Conservation (phyloP, 768 basidiomycete species). For the Termitomyces titanicus region DNA sequence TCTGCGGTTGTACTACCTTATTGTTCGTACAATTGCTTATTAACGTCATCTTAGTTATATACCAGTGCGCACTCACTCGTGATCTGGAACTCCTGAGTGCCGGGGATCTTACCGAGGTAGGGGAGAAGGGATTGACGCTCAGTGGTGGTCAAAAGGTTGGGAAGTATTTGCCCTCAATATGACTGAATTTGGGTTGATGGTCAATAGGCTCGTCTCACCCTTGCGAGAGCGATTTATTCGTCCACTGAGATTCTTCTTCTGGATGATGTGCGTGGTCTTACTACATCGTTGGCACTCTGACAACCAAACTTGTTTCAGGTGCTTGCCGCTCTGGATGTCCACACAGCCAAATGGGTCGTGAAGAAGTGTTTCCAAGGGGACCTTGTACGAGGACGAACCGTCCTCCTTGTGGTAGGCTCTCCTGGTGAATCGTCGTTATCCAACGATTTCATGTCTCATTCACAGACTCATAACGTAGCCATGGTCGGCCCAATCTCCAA, state of each 20-base stretch:
- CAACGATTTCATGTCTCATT: not conserved
- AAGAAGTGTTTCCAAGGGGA: slow-evolving; percentile 78
- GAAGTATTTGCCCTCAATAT: not conserved
- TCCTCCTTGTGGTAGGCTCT: slow-evolving; percentile 66
- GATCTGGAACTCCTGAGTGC: slow-evolving; percentile 68
- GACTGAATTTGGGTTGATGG: slow-evolving; percentile 25
- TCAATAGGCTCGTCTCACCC: slow-evolving; percentile 44
- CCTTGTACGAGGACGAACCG: slow-evolving; percentile 67
- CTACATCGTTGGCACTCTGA: slow-evolving; percentile 35
- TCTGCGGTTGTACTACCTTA: not conserved
- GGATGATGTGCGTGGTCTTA: slow-evolving; percentile 68
- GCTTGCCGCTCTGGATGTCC: slow-evolving; percentile 32
- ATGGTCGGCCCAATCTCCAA: slow-evolving; percentile 45
- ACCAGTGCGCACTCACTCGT: slow-evolving; percentile 66
- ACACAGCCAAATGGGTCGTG: slow-evolving; percentile 79
- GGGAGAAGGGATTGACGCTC: too few species aligned
- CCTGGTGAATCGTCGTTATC: not conserved
- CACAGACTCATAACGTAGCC: slow-evolving; percentile 48
- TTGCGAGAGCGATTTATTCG: slow-evolving; percentile 43
- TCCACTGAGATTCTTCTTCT: slow-evolving; percentile 56
- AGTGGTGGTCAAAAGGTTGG: slow-evolving; percentile 39
- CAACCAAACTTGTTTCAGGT: not conserved
- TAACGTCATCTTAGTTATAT: slow-evolving; percentile 35
- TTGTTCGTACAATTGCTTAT: not conserved
- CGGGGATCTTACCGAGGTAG: slow-evolving; percentile 59